These are phyloP conservation scores for Trichoderma atroviride DNA, from an alignment of 2,329 filamentous ascomycete genomes.

Conservation along the genomic window DNA sequence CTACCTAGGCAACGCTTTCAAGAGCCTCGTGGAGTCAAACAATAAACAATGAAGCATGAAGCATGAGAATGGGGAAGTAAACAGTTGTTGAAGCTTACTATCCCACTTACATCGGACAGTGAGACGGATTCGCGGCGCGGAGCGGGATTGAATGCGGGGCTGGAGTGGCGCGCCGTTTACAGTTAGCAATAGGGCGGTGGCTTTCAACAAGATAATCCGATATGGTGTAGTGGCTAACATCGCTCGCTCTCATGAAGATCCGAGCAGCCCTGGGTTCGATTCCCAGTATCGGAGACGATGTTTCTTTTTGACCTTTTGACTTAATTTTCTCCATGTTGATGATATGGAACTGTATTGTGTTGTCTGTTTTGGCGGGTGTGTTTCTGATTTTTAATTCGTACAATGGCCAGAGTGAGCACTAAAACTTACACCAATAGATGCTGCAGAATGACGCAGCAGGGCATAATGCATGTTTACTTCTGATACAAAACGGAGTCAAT, in stretches of 20 bases:
- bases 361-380: not conserved
- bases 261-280: constrained; percentile 30
- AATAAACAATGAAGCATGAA: not conserved
- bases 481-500: not conserved
- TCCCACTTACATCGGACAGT: not conserved
- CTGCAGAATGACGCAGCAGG: not conserved
- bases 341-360: not conserved
- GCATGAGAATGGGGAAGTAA: not conserved
- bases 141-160: not conserved
- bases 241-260: constrained; percentile 34
- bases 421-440: not conserved
- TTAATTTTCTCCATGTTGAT: too few species aligned
- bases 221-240: constrained; percentile 45
- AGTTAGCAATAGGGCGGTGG: accelerated
- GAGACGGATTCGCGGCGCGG: not conserved
- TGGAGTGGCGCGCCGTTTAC: not conserved
- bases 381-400: not conserved
- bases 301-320: constrained; percentile 1
- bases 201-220: constrained; percentile 32
- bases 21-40: not conserved
- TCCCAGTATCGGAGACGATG: constrained; percentile 27
- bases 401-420: constrained; percentile 8
- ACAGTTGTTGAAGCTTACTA: not conserved
- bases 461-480: constrained; percentile 12
- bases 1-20: not conserved